Base-by-base conservation (phyloP, 805 yeast species). In the Metschnikowia corniflorae region DNA sequence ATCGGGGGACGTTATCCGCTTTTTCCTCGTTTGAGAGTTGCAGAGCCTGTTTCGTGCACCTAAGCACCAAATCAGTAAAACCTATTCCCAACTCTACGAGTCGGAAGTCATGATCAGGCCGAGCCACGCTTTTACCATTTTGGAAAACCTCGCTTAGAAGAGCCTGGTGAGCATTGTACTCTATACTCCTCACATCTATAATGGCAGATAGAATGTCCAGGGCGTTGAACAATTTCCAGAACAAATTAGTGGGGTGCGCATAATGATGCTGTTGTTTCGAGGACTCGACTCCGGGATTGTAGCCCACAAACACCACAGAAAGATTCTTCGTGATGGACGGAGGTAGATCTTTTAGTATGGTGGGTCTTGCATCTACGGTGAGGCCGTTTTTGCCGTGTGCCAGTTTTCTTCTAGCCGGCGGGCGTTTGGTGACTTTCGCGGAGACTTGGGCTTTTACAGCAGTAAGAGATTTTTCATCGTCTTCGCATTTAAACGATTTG, bases 201-300 rank as follows among this genome's bases (percentile, higher is more conserved):
- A 42, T 44, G 3, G 32, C 26, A 10, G 28, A 19, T 4, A 78
- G 65, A 5, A 80, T 47, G 5, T 71, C 65, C 7, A 81, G 67
- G 41, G 73, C 73, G 50, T 71, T 72, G 46, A 82, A 58, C 21
- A 82, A 55, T 40, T 71, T 76, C 89, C 89, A 83, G 52, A 84
- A 83, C 23, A 70, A 53, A 49, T 83, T 83, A 9, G 84, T 68
- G 14, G 61, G 74, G 51, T 84, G 89, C 0, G 91, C 91, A 54
- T 79, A 83, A 50, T 82, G 77, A 51, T 82, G 89, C 22, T 83
- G 87, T 7, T 60, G 54, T 14, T 58, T 47, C 0, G 86, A 74
- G 1, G 88, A 80, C 48, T 68, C 70, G 4, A 77, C 56, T 2
- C 89, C 85, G 0, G 93, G 93, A 49, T 83, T 83, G 61, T 70